Evolutionary conservation across 176 grass and related monocot species (phyloP), one percentile per base, ranked within the genome.

Genomic region (Oropetium thomaeum): DNA sequence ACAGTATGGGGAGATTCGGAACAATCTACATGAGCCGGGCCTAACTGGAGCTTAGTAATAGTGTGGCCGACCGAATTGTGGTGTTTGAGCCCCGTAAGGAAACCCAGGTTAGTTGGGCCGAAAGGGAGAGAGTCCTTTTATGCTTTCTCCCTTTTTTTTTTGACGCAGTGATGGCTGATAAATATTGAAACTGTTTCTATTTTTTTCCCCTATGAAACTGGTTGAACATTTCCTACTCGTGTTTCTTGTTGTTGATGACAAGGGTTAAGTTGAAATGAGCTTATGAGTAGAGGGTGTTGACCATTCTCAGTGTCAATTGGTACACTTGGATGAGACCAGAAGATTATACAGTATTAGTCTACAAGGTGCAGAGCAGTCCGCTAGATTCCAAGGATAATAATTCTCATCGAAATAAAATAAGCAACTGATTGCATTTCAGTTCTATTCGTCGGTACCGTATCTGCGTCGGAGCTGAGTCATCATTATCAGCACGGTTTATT

Each of bases 401-500:
- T 55, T 25, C 52, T n/a, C n/a, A 55, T 55, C 1, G 23, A 25
- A 58, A 49, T 49, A 6, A 49, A 58, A 27, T 11, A 1, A 57
- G 9, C 65, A 13, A 68, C 13, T 28, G 25, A 40, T 29, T 14
- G 26, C 15, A 27, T 14, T 47, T 17, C 43, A 26, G 44, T 42
- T 44, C 22, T 47, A 13, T 58, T 58, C 3, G 55, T 15, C 10
- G 7, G 7, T 69, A 69, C 42, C 41, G 30, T 30, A 69, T 69
- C 42, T 69, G 67, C 67, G 67, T 32, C 27, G 67, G 67, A 69
- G 67, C 28, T 28, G 42, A 49, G 42, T 48, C 66, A 69, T 15
- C 66, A 51, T 15, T 42, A 51, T 19, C 47, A n/a, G 17, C 19
- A n/a, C 8, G 27, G 29, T 31, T 31, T n/a, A 43, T 32, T 69